Evolutionary conservation across 2,329 filamentous ascomycete species (phyloP), one percentile per base, ranked within the genome.

Genomic region (Diaporthe ilicicola): DNA sequence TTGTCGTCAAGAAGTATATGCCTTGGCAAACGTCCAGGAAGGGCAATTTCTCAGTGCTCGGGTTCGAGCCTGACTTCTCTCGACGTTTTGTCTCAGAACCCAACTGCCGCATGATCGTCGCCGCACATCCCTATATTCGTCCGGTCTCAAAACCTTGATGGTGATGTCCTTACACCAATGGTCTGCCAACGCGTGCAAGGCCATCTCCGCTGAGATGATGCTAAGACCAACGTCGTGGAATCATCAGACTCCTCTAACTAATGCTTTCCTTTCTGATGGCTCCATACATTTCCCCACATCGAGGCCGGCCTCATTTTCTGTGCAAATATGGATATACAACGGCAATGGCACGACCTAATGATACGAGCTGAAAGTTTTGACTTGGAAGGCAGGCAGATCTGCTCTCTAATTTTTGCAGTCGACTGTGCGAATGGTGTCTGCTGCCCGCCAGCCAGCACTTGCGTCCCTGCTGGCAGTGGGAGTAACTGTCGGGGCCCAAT

Each of bases 71-170:
- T 62, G 15, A 55, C 56, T 62, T 48, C 29, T 7, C 27, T 19
- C 27, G 15, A 17, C 9, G 42, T 62, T 48, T 48, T 34, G 59
- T 62, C 29, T 62, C 42, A 32, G 32, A 24, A 62, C 27, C 39
- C n/a, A 62, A 62, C 27, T 34, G 37, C 6, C 27, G 59, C 59
- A 62, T 62, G 59, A 62, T 62, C 59, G 59, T 48, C 59, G n/a
- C 59, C 42, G 59, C 59, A 48, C 59, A 24, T 48, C 59, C 59
- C 59, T 42, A 62, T 62, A 48, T 62, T 62, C 59, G 59, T 62
- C 59, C 59, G 59, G 59, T 62, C 42, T 37, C 42, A 17, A 37
- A 34, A 24, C 42, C 59, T 48, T 62, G 59, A 29, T 34, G 24
- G 48, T 46, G 56, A 46, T n/a, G 42, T 22, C 56, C 56, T 32